Base-by-base conservation (phyloP, 2,329 filamentous ascomycete species). In the Boeremia exigua region DNA sequence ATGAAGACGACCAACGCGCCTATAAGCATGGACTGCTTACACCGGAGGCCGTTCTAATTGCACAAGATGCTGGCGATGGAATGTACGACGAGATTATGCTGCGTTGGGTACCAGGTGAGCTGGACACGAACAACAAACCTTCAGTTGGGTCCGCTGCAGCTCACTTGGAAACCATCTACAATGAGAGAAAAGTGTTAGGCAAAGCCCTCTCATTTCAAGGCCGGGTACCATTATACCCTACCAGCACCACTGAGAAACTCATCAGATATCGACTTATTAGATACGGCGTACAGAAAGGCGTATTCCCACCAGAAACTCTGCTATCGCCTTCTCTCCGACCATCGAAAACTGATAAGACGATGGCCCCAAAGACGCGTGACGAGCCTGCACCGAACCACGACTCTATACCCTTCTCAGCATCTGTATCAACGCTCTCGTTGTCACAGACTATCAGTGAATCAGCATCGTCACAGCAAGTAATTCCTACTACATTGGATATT, bases 21-120 rank as follows among this genome's bases (percentile, higher is more conserved):
- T 45, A 51, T 28, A 15, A 29, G 3, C 37, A n/a, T 10, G 63
- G 65, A 15, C 40, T 63, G 3, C 19, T n/a, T 5, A 59, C 27
- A 2, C 66, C 65, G 0, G 66, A 69, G 27, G 48, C 49, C 0
- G n/a, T 67, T 6, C 32, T 69, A 12, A n/a, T 53, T 5, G 55
- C 54, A 6, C 51, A 59, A 11, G 63, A 65, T 14, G 29, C 23
- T 7, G 40, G 50, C 23, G 48, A 61, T 1, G 59, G 54, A 9
- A 12, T 29, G 1, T 61, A 48, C 15, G 33, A 61, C 3, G 49
- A 62, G 5, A 65, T 69, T 10, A 51, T 30, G 0, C 8, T 69
- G 17, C 48, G 55, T n/a, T 69, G 62, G 65, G 28, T 63, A 2
- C 59, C 56, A 36, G 62, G 62, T 10, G 8, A 43, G 4, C 30